These are phyloP conservation scores for Candida tallmaniae DNA, from an alignment of 805 yeast genomes.

Conservation along the genomic window DNA sequence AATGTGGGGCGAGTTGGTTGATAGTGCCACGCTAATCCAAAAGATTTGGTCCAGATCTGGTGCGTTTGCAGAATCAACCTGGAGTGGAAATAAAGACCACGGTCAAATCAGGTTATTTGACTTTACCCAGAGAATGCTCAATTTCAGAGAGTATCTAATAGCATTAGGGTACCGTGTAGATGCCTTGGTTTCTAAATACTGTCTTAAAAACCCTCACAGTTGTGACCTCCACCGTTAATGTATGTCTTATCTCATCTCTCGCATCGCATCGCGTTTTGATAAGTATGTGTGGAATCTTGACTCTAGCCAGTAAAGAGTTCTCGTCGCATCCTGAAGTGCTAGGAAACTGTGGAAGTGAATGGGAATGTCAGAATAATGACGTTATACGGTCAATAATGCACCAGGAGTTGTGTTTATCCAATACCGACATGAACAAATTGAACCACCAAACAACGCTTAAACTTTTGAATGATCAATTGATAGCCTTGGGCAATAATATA, in stretches of 20 bases:
- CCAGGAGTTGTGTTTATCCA: constrained; percentile 8
- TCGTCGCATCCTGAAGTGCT: constrained; percentile 2
- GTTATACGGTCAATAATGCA: constrained; percentile 4
- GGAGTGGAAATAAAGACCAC: constrained; percentile 37
- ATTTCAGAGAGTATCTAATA: constrained; percentile 36
- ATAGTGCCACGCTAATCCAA: constrained; percentile 22
- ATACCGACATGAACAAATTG: constrained; percentile 23
- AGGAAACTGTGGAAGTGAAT: not conserved
- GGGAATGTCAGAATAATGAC: constrained; percentile 4
- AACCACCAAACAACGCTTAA: constrained; percentile 22
- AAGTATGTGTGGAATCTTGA: constrained; percentile 14
- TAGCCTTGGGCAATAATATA: constrained; percentile 23
- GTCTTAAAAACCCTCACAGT: constrained; percentile 32
- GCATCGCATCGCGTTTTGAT: constrained; percentile 8
- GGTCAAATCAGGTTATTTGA: constrained; percentile 25
- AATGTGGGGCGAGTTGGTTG: constrained; percentile 37
- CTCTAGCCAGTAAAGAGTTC: constrained; percentile 4
- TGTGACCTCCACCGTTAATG: too few relatives aligned
- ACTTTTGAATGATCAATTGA: constrained; percentile 20
- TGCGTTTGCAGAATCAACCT: constrained; percentile 36
- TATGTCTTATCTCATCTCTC: too few relatives aligned
- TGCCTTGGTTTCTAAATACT: constrained; percentile 34
- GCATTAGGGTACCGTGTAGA: constrained; percentile 28
- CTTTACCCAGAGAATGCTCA: constrained; percentile 31
- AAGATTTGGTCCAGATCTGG: constrained; percentile 40